Percentiles rank a stretch among this genome's conserved stretches.
These are phyloP conservation scores for Leptomonas seymouri DNA, from an alignment of 208 protist species.

Conservation along the genomic window DNA sequence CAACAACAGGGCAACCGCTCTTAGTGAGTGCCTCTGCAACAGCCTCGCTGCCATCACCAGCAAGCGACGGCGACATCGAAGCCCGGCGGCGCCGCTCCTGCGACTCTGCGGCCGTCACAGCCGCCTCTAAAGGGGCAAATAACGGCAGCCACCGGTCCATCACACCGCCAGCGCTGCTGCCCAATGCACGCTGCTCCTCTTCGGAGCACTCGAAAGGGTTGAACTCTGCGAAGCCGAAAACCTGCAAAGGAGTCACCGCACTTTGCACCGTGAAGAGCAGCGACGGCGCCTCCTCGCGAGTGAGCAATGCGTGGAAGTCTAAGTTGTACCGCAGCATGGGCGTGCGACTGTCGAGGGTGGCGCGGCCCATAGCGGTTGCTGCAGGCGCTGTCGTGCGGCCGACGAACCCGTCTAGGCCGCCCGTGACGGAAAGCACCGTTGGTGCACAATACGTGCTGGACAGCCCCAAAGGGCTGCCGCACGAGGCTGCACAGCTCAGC, in stretches of 20 bases:
- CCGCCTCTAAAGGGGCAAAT: conserved; percentile 18
- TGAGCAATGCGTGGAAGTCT: conserved; percentile 39
- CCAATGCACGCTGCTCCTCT: not conserved
- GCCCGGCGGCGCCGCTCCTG: not conserved
- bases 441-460: conserved; percentile 7
- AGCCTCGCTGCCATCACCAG: not conserved
- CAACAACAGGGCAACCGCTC: not conserved
- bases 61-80: not conserved
- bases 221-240: conserved; percentile 51
- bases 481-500: no score
- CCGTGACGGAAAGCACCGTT: conserved; percentile 28
- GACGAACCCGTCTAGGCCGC: conserved; percentile 18
- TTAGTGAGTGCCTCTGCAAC: not conserved
- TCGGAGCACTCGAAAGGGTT: conserved; percentile 24
- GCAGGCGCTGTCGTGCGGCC: not conserved
- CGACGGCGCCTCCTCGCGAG: conserved; percentile 28
- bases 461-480: not conserved
- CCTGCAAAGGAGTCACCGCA: conserved; percentile 26
- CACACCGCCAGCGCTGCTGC: not conserved
- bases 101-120: conserved; percentile 6
- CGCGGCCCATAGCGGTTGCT: not conserved
- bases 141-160: conserved; percentile 55
- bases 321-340: conserved; percentile 48
- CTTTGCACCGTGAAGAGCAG: conserved; percentile 55
- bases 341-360: conserved; percentile 9